Conservation (phyloP, 2,329 filamentous ascomycete genomes). For the Aureobasidium mangrovei region DNA sequence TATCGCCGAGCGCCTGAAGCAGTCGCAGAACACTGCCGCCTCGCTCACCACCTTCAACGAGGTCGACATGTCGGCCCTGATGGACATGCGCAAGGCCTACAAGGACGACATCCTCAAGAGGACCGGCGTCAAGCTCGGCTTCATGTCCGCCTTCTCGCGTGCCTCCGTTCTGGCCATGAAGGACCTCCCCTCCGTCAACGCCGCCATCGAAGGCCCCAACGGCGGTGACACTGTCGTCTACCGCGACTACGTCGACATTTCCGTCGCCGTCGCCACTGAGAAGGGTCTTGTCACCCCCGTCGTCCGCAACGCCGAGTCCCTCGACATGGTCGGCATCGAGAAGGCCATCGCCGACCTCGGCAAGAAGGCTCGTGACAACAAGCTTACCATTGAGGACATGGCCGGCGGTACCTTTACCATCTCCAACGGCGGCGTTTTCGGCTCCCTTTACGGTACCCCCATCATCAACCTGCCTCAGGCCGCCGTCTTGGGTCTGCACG, state of each 20-base stretch:
- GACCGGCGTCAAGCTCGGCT: slow-evolving; percentile 95
- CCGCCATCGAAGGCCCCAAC: slow-evolving; percentile 90
- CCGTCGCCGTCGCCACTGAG: slow-evolving; percentile 91
- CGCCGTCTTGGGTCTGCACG: slow-evolving; percentile 82
- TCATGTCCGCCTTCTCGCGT: slow-evolving; percentile 96
- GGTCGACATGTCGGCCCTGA: slow-evolving; percentile 95
- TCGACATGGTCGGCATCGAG: slow-evolving; percentile 87
- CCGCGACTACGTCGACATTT: slow-evolving; percentile 95
- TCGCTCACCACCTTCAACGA: slow-evolving; percentile 98
- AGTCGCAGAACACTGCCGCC: slow-evolving; percentile 96
- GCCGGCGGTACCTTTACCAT: slow-evolving; percentile 97
- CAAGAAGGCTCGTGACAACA: slow-evolving; percentile 94
- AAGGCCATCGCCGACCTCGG: slow-evolving; percentile 85
- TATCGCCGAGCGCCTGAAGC: slow-evolving; percentile 95
- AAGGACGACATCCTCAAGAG: slow-evolving; percentile 96
- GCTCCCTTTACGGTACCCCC: slow-evolving; percentile 92
- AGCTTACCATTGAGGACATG: slow-evolving; percentile 98
- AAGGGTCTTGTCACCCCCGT: slow-evolving; percentile 96
- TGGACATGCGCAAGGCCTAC: slow-evolving; percentile 95
- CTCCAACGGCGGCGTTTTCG: slow-evolving; percentile 94
- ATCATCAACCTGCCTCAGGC: slow-evolving; percentile 97
- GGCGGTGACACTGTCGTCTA: slow-evolving; percentile 97
- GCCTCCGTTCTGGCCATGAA: slow-evolving; percentile 87
- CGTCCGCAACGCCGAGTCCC: slow-evolving; percentile 80
- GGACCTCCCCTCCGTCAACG: slow-evolving; percentile 89